Evolutionary conservation across 2,329 filamentous ascomycete genomes (phyloP).

Genomic region (Diaporthe vaccinii): DNA sequence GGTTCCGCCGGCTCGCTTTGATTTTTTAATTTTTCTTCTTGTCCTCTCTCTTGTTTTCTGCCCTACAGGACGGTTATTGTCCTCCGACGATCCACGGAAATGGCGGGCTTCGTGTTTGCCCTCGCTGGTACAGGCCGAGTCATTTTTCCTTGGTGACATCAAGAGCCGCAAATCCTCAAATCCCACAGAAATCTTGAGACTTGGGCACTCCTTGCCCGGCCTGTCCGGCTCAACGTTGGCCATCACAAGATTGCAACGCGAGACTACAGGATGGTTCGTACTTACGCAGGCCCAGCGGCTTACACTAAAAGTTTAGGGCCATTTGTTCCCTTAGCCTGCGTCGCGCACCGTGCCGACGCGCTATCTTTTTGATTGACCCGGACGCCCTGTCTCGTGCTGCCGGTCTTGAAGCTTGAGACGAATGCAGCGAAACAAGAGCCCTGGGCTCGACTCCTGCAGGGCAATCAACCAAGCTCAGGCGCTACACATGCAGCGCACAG

Average conservation of each 20-base stretch:
- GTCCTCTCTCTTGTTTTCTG: neutral
- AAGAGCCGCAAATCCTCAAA: constrained; percentile 3
- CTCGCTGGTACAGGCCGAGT: constrained; percentile 4
- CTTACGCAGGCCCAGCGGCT: neutral
- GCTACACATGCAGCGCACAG: constrained; percentile 11
- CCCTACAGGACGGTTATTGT: neutral
- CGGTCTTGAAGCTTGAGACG: neutral
- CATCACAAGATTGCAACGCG: neutral
- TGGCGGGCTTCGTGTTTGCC: constrained; percentile 18
- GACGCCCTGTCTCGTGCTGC: neutral
- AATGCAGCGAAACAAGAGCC: constrained; percentile 6
- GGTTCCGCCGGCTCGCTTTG: neutral
- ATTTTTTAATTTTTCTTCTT: neutral
- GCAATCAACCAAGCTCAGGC: constrained; percentile 3
- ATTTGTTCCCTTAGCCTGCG: neutral
- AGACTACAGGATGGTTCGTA: neutral
- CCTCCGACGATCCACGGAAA: constrained; percentile 8
- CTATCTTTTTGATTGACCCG: neutral
- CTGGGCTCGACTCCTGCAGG: constrained; percentile 11
- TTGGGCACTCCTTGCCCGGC: constrained; percentile 4
- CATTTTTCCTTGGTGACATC: neutral
- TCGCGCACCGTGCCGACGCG: neutral
- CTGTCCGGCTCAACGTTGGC: constrained; percentile 9
- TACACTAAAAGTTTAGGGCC: neutral
- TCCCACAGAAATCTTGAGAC: neutral